Base-by-base conservation (phyloP, 148 eudicot species). In the Chenopodium berlandieri region DNA sequence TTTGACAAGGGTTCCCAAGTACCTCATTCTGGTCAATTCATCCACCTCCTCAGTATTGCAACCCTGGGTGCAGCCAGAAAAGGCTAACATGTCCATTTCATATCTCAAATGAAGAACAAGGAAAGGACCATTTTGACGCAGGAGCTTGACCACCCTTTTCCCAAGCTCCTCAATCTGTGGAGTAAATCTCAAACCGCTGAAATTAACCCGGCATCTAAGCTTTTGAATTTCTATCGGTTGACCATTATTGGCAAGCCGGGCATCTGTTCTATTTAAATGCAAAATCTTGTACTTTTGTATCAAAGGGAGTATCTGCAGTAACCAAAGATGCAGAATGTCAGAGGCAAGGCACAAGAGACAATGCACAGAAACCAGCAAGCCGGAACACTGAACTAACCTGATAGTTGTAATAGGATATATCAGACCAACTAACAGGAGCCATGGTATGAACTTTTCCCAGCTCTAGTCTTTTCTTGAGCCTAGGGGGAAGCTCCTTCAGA, bases 61-160 rank as follows among this genome's bases (percentile, higher is more conserved):
- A 62, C 98, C 98, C 76, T 94, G 97, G 69, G 90, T 91, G 82
- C 98, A 94, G 27, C 98, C 98, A 70, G 97, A 93, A 84, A 94
- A 94, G 22, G 98, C 98, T 60, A 94, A 83, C 98, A 94, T 94
- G 83, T 94, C 98, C 97, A 93, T 94, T 87, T 94, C 98, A 66
- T 91, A 94, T 88, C 98, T 85, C 73, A 94, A 90, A 83, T 94
- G 98, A 84, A 94, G 97, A 60, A 94, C 98, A n/a, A 94, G 65
- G 79, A 94, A 94, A 37, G 91, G 94, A 72, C 98, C 98, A 63
- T 90, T 90, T 86, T 90, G 87, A 85, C 90, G 88, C 13, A 94
- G 86, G 44, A 94, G 79, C 62, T 84, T 91, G 72, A 93, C 89
- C 65, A 94, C 93, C 83, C 88, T 89, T 84, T 80, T 89, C 16